phyloP scores from a whole-genome alignment of 2,329 filamentous ascomycete species.

The Colletotrichum tofieldiae region DNA sequence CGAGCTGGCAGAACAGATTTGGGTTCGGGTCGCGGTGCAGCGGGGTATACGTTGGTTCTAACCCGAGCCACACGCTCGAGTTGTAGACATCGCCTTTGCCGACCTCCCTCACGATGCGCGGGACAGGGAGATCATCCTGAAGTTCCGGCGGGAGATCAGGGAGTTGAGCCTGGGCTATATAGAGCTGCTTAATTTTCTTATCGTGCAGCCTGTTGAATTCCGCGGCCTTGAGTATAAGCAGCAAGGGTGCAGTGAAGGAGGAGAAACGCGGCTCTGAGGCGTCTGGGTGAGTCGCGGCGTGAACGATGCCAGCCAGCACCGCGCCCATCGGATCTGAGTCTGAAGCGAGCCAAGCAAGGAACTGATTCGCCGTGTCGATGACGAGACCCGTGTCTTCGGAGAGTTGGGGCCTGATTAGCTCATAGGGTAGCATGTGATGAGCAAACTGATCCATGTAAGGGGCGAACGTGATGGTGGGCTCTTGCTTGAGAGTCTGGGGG shows the following conservation, averaged over 20 bases:
- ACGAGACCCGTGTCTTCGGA: conserved; percentile 25
- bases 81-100: conserved; percentile 90
- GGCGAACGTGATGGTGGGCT: neutral
- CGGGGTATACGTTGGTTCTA: conserved; percentile 89
- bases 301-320: conserved; percentile 51
- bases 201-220: conserved; percentile 60
- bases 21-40: conserved; percentile 95
- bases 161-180: conserved; percentile 88
- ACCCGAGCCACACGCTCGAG: conserved; percentile 90
- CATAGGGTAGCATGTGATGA: conserved; percentile 48
- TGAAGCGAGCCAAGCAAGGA: conserved; percentile 41
- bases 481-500: neutral
- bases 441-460: conserved; percentile 45
- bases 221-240: conserved; percentile 73
- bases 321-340: conserved; percentile 48
- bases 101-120: conserved; percentile 72
- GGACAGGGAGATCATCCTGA: conserved; percentile 77
- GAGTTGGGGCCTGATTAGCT: conserved; percentile 47
- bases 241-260: conserved; percentile 73
- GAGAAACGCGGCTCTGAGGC: conserved; percentile 61
- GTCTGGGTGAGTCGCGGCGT: conserved; percentile 46
- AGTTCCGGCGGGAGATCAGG: conserved; percentile 76
- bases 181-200: conserved; percentile 66
- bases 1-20: conserved; percentile 90
- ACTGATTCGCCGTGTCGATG: conserved; percentile 26